phyloP scores from a whole-genome alignment of 495 filamentous ascomycete species.

The Penicillium maclennaniae region DNA sequence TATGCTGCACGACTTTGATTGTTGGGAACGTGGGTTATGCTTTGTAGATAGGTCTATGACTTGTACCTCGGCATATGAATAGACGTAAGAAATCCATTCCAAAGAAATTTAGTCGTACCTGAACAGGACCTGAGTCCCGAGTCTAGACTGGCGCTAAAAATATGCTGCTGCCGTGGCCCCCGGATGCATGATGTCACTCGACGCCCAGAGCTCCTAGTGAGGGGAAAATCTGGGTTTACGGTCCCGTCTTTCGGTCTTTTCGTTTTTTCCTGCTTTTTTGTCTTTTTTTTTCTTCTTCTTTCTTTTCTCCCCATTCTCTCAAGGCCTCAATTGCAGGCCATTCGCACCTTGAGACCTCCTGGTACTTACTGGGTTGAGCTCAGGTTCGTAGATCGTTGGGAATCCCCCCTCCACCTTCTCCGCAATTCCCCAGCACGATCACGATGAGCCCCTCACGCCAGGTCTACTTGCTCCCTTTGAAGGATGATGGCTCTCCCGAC shows the following conservation, averaged over 20 bases:
- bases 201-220: conserved; percentile 2
- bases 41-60: conserved; percentile 18
- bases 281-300: conserved; percentile 3
- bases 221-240: conserved; percentile 1
- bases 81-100: background rate
- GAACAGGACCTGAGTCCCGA: background rate
- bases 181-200: conserved; percentile 19
- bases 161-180: conserved; percentile 9
- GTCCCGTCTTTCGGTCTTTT: background rate
- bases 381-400: background rate
- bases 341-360: conserved; percentile 12
- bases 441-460: conserved; percentile 38
- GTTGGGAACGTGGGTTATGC: conserved; percentile 9
- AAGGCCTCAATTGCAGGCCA: conserved; percentile 10
- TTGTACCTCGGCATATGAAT: conserved; percentile 18
- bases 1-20: conserved; percentile 24
- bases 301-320: background rate
- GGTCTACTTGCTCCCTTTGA: conserved; percentile 84
- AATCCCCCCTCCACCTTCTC: background rate
- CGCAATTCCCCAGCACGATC: background rate
- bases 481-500: conserved; percentile 88
- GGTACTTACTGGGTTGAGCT: conserved; percentile 2
- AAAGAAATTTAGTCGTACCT: background rate
- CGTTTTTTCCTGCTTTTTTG: background rate
- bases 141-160: conserved; percentile 19